These are phyloP conservation scores for Pinus tabuliformis DNA, from an alignment of 75 land plant species.

Conservation along the genomic window DNA sequence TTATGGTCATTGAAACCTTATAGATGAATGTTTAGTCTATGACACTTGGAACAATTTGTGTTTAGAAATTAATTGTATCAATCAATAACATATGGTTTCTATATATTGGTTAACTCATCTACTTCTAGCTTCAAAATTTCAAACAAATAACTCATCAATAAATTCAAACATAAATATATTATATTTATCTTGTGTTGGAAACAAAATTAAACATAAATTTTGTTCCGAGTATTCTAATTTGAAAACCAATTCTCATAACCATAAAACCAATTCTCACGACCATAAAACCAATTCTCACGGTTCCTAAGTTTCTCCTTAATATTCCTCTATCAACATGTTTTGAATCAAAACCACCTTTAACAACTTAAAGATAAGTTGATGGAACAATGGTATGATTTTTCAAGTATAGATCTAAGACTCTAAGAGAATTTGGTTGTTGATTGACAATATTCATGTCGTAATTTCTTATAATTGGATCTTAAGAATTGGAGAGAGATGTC, in stretches of 20 bases:
- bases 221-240: not conserved
- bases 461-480: not conserved
- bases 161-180: not conserved
- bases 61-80: constrained; percentile 67
- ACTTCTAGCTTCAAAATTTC: constrained; percentile 69
- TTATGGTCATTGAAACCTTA: constrained; percentile 2
- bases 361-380: not conserved
- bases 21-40: constrained; percentile 33
- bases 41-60: constrained; percentile 38
- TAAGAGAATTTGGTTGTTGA: not conserved
- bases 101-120: constrained; percentile 53
- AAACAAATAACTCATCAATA: constrained; percentile 73
- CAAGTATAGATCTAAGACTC: not conserved
- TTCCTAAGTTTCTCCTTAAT: not conserved
- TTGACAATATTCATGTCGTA: not conserved
- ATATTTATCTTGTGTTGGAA: not conserved
- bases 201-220: not conserved
- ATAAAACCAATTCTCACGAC: too few species aligned
- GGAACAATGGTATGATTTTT: not conserved
- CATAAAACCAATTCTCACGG: not conserved
- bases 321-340: not conserved
- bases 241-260: not conserved
- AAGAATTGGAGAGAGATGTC: not conserved
- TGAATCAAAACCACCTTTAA: not conserved
- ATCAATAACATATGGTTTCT: constrained; percentile 59